These are phyloP conservation scores for Uncinocarpus reesii DNA, from an alignment of 2,329 filamentous ascomycete genomes.

Conservation along the genomic window DNA sequence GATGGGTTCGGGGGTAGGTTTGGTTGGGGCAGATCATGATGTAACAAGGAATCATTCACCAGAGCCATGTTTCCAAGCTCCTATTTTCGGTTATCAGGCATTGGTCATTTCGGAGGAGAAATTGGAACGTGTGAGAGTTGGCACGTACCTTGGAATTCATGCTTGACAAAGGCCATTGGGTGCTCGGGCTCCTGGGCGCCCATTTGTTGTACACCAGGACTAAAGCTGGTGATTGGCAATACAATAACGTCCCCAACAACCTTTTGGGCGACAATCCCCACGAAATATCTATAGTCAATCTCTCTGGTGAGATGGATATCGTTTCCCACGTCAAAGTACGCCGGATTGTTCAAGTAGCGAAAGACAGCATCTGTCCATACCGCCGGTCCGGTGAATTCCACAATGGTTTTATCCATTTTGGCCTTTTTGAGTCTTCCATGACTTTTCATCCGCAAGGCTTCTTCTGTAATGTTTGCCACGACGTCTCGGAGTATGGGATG, in stretches of 20 bases:
- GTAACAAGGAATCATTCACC: background rate
- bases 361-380: slow-evolving; percentile 92
- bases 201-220: slow-evolving; percentile 89
- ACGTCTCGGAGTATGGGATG: slow-evolving; percentile 85
- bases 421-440: slow-evolving; percentile 52
- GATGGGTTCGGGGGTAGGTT: too few relatives aligned
- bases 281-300: slow-evolving; percentile 81
- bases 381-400: slow-evolving; percentile 90
- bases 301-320: slow-evolving; percentile 51
- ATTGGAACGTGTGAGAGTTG: background rate
- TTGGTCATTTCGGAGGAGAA: background rate
- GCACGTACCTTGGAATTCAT: slow-evolving; percentile 75
- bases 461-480: slow-evolving; percentile 72
- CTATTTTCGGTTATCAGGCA: too few relatives aligned
- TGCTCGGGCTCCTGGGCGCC: slow-evolving; percentile 77
- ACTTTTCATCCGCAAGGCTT: slow-evolving; percentile 64
- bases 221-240: slow-evolving; percentile 93
- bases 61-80: slow-evolving; percentile 5
- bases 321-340: slow-evolving; percentile 67
- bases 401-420: slow-evolving; percentile 60
- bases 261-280: slow-evolving; percentile 69
- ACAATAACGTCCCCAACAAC: slow-evolving; percentile 90
- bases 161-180: slow-evolving; percentile 94
- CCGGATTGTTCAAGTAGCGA: slow-evolving; percentile 81
- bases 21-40: background rate